A percentile compares a stretch with the other conserved stretches of the same genome.
These are phyloP conservation scores for Xylaria sp. DNA, from an alignment of 2,329 filamentous ascomycete species.

Conservation along the genomic window DNA sequence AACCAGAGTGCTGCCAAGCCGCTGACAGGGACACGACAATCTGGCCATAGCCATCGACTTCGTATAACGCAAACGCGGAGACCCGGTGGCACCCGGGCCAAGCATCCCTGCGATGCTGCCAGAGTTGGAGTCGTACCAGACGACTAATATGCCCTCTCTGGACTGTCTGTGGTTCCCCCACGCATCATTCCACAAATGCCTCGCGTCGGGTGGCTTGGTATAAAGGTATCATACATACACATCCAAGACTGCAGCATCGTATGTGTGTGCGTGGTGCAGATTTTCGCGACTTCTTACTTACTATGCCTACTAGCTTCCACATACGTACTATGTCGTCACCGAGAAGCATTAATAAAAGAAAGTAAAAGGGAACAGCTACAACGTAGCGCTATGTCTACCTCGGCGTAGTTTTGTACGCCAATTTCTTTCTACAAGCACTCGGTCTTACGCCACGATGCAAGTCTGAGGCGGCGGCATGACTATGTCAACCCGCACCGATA, in stretches of 20 bases:
- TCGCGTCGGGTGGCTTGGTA: conserved; percentile 11
- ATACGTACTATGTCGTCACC: conserved; percentile 26
- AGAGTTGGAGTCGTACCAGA: conserved; percentile 22
- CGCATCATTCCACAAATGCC: conserved; percentile 17
- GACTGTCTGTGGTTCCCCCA: conserved; percentile 3
- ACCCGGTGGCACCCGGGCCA: conserved; percentile 28
- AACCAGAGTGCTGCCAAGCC: conserved; percentile 21
- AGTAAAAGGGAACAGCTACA: conserved; percentile 8
- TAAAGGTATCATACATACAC: neutral
- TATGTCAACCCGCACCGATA: neutral
- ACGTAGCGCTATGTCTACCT: conserved; percentile 14
- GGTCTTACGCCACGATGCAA: conserved; percentile 32
- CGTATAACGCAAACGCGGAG: conserved; percentile 31
- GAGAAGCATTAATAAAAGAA: conserved; percentile 1
- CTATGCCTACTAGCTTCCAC: neutral
- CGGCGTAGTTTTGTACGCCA: conserved; percentile 14
- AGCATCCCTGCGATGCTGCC: conserved; percentile 21
- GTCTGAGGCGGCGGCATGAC: conserved; percentile 28
- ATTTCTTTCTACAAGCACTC: conserved; percentile 29
- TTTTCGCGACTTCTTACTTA: conserved; percentile 3
- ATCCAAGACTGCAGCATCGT: neutral
- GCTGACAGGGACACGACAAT: conserved; percentile 31
- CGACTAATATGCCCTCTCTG: conserved; percentile 23
- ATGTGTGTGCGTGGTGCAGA: neutral
- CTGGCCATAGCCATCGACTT: conserved; percentile 17